Conservation (phyloP, 305 asterid genomes). For the Nicotiana rustica region DNA sequence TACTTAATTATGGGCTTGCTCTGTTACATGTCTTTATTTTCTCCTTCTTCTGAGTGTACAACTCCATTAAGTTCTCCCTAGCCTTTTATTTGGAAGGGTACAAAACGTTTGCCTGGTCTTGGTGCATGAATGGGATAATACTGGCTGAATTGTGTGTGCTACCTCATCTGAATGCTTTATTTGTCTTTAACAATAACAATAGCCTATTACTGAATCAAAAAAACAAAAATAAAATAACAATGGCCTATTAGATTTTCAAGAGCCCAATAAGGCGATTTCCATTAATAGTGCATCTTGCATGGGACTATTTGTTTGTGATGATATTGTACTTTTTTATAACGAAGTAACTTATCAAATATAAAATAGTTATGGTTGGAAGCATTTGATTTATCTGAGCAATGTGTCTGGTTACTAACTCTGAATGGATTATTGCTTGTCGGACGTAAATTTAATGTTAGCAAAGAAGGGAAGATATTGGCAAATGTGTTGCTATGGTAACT, state of each 20-base stretch:
- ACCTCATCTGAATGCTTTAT: no score
- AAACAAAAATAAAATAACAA: no score
- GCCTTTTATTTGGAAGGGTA: background rate
- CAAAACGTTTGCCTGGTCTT: background rate
- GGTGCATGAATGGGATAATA: no score
- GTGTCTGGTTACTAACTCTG: background rate
- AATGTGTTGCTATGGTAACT: background rate
- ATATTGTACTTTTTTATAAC: no score
- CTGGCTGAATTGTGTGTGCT: no score
- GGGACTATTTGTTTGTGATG: background rate
- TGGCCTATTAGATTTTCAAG: no score
- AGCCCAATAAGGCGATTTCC: no score
- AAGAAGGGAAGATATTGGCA: background rate
- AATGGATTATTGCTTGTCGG: background rate
- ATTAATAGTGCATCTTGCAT: background rate
- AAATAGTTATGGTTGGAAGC: background rate
- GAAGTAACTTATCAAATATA: no score
- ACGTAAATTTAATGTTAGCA: background rate
- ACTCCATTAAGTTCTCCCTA: background rate
- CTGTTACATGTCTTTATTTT: background rate
- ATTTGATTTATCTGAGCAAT: background rate
- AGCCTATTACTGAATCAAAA: no score
- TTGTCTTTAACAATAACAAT: no score
- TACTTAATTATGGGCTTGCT: background rate
- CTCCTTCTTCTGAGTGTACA: background rate